Conservation (phyloP, 345 rosid species). For the Hevea brasiliensis region DNA sequence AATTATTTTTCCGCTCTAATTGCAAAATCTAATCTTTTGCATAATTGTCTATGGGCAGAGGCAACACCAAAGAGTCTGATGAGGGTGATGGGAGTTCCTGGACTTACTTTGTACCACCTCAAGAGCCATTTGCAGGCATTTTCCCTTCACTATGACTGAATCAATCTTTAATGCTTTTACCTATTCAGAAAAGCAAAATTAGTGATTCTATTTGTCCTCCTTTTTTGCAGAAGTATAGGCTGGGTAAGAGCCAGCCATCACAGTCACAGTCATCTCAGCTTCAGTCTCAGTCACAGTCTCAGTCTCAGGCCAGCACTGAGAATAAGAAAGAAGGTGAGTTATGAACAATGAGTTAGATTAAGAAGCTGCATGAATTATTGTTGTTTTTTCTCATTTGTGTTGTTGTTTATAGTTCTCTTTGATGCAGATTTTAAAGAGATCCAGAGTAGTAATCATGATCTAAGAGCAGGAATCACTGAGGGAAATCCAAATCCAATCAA, state of each 20-base stretch:
- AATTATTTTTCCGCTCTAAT: not conserved
- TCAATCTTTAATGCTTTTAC: constrained; percentile 8
- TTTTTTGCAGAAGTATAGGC: constrained; percentile 74
- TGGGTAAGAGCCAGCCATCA: constrained; percentile 62
- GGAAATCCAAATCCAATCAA: constrained; percentile 44
- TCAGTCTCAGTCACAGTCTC: not conserved
- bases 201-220: not conserved
- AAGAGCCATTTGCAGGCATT: constrained; percentile 93
- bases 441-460: constrained; percentile 4
- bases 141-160: constrained; percentile 7
- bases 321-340: constrained; percentile 39
- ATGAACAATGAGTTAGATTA: not conserved
- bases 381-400: not conserved
- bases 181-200: not conserved
- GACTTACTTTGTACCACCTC: constrained; percentile 88
- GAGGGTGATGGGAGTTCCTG: constrained; percentile 80
- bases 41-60: constrained; percentile 45
- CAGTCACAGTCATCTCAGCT: not conserved
- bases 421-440: constrained; percentile 49
- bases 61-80: constrained; percentile 95
- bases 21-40: constrained; percentile 10
- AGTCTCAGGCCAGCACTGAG: constrained; percentile 33
- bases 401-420: constrained; percentile 13
- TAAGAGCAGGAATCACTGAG: constrained; percentile 26
- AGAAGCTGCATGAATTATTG: not conserved